These are phyloP conservation scores for Xylaria hypoxylon DNA, from an alignment of 2,329 filamentous ascomycete genomes.

Conservation along the genomic window DNA sequence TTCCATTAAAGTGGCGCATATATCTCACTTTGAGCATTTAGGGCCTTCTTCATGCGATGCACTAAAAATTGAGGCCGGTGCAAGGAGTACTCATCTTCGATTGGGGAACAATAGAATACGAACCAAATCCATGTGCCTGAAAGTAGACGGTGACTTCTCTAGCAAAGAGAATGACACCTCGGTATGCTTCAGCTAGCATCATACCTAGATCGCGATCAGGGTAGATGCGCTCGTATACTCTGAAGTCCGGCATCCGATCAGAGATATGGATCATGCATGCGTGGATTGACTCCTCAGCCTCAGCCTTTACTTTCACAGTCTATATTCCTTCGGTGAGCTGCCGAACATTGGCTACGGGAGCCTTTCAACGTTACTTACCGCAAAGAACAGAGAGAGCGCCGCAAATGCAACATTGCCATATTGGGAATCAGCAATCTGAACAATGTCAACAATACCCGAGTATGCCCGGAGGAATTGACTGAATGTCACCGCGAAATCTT, in stretches of 20 bases:
- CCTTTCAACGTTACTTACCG: no score
- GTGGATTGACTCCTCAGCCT: conserved; percentile 20
- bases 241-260: conserved; percentile 20
- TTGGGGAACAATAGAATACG: no score
- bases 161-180: conserved; percentile 10
- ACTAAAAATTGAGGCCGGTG: conserved; percentile 5
- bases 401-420: conserved; percentile 28
- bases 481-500: conserved; percentile 18
- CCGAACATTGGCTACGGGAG: no score
- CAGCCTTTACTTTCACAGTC: conserved; percentile 18
- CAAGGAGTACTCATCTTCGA: no score
- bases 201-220: conserved; percentile 8
- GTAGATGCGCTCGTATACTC: conserved; percentile 17
- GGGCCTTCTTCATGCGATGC: background rate
- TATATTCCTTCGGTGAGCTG: no score
- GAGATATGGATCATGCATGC: conserved; percentile 19
- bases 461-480: conserved; percentile 16
- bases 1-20: conserved; percentile 15
- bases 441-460: conserved; percentile 17
- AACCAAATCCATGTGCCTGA: conserved; percentile 12
- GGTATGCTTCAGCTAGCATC: conserved; percentile 23
- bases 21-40: conserved; percentile 19
- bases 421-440: conserved; percentile 13
- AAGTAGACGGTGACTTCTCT: conserved; percentile 18
- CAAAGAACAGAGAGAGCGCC: conserved; percentile 14